These are phyloP conservation scores for Metschnikowia colocasiae DNA, from an alignment of 805 yeast genomes.

Conservation along the genomic window DNA sequence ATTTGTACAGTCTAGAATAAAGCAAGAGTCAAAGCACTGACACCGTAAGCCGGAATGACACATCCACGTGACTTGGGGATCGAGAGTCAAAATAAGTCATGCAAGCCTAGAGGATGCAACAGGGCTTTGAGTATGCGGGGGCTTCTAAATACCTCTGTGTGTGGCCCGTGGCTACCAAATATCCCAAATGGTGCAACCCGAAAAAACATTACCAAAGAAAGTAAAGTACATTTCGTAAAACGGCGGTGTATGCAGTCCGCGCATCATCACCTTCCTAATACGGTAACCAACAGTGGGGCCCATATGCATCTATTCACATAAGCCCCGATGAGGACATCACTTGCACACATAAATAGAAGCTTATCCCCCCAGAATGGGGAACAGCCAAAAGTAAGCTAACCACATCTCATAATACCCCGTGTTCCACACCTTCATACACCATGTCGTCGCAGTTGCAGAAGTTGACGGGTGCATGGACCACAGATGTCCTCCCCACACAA, in stretches of 20 bases:
- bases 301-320: neutral
- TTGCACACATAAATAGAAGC: neutral
- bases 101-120: neutral
- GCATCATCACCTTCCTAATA: neutral
- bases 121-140: neutral
- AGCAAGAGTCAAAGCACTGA: neutral
- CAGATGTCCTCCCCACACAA: conserved; percentile 18
- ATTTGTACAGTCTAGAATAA: neutral
- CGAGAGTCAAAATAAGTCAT: neutral
- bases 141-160: neutral
- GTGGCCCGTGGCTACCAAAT: neutral
- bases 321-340: conserved; percentile 1
- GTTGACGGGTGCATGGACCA: conserved; percentile 19
- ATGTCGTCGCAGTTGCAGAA: conserved; percentile 8
- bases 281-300: neutral
- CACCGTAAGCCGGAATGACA: neutral
- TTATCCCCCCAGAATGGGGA: neutral
- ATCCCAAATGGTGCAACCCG: neutral
- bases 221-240: neutral
- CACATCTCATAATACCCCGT: neutral
- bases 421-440: neutral
- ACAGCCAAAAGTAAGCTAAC: neutral
- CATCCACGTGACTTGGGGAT: neutral
- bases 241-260: neutral
- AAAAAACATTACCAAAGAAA: neutral